Evolutionary conservation across 805 yeast species (phyloP), one percentile per base, ranked within the genome.

Genomic region (Candida pseudoglaebosa): DNA sequence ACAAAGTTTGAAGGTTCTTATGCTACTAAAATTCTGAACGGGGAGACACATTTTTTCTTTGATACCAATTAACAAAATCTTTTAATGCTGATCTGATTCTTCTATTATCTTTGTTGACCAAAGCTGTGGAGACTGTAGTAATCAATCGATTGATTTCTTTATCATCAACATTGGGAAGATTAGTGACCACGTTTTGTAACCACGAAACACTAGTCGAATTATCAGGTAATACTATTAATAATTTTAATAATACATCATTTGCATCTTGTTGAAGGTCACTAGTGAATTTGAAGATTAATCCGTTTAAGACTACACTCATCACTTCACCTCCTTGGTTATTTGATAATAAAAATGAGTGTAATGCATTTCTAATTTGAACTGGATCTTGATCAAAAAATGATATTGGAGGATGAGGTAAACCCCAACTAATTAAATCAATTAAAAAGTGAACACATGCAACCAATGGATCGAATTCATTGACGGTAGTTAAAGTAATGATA

Each of bases 351-450:
- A 80, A 65, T 24, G 61, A 59, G 36, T 74, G 55, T 16, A 82
- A 67, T 32, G 71, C 70, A 17, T 59, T 53, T 41, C 76, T 73
- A 46, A 84, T 74, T 16, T 31, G 26, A n/a, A 66, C 70, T 8
- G 84, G 81, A 31, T 80, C 76, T 15, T 62, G 63, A 15, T 71
- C 76, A 38, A 75, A 71, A 29, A 82, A 73, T 5, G 95, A 82
- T 14, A 85, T 72, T 4, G 96, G 96, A 2, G 96, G 89, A 7
- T 75, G 67, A 19, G 75, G 82, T 47, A 82, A 77, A 1, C 95
- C 96, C 91, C 95, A 90, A 5, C 89, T 77, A 16, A 85, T 61
- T 24, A 88, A 69, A 57, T 93, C 99, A 47, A 86, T 82, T 48
- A 90, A 61, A 57, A 78, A 88, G 53, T 87, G 89, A 41, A 90